Evolutionary conservation across 129 eudicot genomes (phyloP).

Genomic region (Gnaphalium uliginosum): DNA sequence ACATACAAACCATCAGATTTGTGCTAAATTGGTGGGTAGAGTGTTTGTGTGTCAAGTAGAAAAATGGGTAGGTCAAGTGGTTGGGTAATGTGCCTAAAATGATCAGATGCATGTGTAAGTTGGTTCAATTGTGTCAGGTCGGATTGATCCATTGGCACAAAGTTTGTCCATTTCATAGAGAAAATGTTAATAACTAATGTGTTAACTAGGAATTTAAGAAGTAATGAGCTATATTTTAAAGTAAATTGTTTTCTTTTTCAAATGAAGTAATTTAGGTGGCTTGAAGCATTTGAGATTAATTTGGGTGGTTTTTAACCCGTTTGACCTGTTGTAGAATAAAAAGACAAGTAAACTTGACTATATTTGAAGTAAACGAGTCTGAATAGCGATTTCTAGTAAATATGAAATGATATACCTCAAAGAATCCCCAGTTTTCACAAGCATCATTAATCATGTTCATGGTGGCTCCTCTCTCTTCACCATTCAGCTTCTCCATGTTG

Average conservation of each 20-base stretch:
- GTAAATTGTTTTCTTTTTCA: no score
- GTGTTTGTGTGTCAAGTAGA: no score
- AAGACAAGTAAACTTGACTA: not conserved
- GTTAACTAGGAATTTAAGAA: not conserved
- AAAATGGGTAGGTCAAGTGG: no score
- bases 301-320: not conserved
- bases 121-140: no score
- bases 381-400: not conserved
- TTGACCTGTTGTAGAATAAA: not conserved
- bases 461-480: constrained; percentile 49
- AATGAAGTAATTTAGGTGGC: not conserved
- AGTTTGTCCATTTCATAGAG: no score
- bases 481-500: constrained; percentile 63
- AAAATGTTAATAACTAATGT: no score
- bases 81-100: no score
- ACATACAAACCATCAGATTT: no score
- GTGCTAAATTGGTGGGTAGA: no score
- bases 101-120: no score
- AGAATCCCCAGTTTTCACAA: constrained; percentile 79
- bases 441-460: constrained; percentile 64
- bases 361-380: not conserved
- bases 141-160: no score
- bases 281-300: not conserved
- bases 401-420: constrained; percentile 48
- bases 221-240: not conserved